Evolutionary conservation across 2,329 filamentous ascomycete genomes (phyloP).

Genomic region (Fusarium pseudocircinatum): DNA sequence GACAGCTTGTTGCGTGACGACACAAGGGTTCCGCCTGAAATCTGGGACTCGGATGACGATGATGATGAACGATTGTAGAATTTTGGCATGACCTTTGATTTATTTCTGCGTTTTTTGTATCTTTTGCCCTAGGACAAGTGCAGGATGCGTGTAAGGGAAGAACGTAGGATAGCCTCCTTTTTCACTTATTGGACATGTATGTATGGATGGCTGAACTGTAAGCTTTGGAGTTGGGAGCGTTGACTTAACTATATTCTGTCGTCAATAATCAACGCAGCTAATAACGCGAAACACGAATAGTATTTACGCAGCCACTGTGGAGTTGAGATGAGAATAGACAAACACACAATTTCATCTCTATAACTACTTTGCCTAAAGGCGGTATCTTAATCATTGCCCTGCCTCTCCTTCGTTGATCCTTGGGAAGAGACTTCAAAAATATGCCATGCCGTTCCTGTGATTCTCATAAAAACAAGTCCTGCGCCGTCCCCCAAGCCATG

Average conservation of each 20-base stretch:
- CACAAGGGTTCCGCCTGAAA: slow-evolving; percentile 44
- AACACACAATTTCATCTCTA: slow-evolving; percentile 43
- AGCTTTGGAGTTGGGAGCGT: slow-evolving; percentile 22
- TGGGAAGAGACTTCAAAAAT: slow-evolving; percentile 21
- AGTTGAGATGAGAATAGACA: not conserved
- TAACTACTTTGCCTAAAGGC: slow-evolving; percentile 38
- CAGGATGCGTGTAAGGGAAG: not conserved
- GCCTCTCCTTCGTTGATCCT: slow-evolving; percentile 6
- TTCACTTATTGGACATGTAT: slow-evolving; percentile 4
- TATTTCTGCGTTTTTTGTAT: not conserved
- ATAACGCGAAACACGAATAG: not conserved
- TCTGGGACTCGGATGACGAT: slow-evolving; percentile 53
- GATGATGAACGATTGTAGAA: slow-evolving; percentile 32
- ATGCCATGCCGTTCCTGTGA: slow-evolving; percentile 30
- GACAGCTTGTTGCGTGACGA: slow-evolving; percentile 55
- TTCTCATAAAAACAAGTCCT: slow-evolving; percentile 32
- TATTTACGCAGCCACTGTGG: not conserved
- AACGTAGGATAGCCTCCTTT: not conserved
- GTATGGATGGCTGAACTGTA: not conserved
- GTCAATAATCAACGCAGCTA: not conserved
- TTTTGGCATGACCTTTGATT: not conserved
- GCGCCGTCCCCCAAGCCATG: slow-evolving; percentile 41
- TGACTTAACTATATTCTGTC: not conserved
- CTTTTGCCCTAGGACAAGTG: not conserved
- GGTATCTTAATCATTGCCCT: slow-evolving; percentile 24